phyloP scores from a whole-genome alignment of 192 early-diverging fungal species.

The Irineochytrium annulatum region DNA sequence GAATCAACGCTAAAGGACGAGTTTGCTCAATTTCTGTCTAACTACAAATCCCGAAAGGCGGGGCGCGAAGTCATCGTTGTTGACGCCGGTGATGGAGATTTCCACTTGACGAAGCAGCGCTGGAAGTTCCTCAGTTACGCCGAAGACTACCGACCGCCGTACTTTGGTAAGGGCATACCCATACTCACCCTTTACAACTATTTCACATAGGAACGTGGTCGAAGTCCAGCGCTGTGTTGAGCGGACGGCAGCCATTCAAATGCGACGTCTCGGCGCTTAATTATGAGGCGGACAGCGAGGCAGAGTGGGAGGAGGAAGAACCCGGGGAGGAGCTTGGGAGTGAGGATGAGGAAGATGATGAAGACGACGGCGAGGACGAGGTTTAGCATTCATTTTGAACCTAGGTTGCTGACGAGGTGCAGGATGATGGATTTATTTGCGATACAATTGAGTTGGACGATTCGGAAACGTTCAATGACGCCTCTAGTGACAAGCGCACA shows the following conservation, averaged over 20 bases:
- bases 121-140: slow-evolving; percentile 67
- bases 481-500: too few species aligned
- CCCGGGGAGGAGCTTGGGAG: slow-evolving; percentile 81
- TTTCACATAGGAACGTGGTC: slow-evolving; percentile 68
- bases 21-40: neutral
- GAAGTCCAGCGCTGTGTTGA: slow-evolving; percentile 51
- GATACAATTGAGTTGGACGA: too few species aligned
- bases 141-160: slow-evolving; percentile 69
- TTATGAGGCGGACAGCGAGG: slow-evolving; percentile 85
- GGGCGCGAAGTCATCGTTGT: neutral
- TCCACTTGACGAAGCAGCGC: neutral
- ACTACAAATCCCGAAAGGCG: neutral
- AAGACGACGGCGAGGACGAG: neutral
- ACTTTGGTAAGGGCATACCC: slow-evolving; percentile 58
- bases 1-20: neutral
- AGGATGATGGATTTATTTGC: too few species aligned
- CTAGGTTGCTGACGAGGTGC: too few species aligned
- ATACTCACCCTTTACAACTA: too few species aligned
- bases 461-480: too few species aligned
- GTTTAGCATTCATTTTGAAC: too few species aligned
- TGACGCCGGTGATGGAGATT: neutral
- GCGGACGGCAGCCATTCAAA: slow-evolving; percentile 57
- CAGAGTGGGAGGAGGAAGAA: slow-evolving; percentile 87
- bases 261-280: slow-evolving; percentile 62
- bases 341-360: slow-evolving; percentile 75